These are phyloP conservation scores for Ogataea chonburiensis DNA, from an alignment of 805 yeast genomes.

Conservation along the genomic window DNA sequence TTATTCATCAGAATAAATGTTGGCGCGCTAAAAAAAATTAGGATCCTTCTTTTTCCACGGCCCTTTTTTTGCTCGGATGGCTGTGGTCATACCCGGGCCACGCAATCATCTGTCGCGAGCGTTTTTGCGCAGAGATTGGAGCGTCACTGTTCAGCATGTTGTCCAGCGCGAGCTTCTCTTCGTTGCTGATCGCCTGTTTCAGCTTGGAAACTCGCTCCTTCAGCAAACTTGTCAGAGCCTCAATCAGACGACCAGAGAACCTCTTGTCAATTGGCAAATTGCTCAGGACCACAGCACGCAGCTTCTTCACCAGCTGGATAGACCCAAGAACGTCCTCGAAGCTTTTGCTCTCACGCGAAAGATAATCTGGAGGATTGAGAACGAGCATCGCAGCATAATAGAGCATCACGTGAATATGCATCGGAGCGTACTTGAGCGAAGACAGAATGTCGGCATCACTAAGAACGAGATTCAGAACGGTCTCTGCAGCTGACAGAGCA, in stretches of 20 bases:
- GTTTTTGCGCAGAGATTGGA: constrained; percentile 18
- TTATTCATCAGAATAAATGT: constrained; percentile 4
- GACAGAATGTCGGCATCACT: constrained; percentile 57
- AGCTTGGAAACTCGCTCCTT: constrained; percentile 30
- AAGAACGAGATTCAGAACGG: constrained; percentile 56
- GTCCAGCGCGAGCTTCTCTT: constrained; percentile 18
- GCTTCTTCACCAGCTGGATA: constrained; percentile 41
- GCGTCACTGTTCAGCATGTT: constrained; percentile 20
- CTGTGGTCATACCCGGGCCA: constrained; percentile 74
- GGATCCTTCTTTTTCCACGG: constrained; percentile 4
- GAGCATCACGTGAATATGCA: constrained; percentile 70
- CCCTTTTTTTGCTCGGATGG: constrained; percentile 43
- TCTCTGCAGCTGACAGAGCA: constrained; percentile 62
- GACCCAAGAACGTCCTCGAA: constrained; percentile 37
- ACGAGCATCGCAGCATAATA: constrained; percentile 63
- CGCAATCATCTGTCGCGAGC: constrained; percentile 39
- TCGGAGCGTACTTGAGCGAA: constrained; percentile 61
- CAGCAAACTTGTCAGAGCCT: constrained; percentile 29
- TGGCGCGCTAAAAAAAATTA: constrained; percentile 7
- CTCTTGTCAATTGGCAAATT: constrained; percentile 53
- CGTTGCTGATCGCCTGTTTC: constrained; percentile 19
- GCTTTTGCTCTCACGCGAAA: constrained; percentile 22
- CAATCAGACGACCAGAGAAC: constrained; percentile 46
- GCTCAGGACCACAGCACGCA: constrained; percentile 41
- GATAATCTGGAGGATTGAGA: constrained; percentile 44